These are phyloP conservation scores for Solanum hybrid DNA, from an alignment of 305 asterid species.

Conservation along the genomic window DNA sequence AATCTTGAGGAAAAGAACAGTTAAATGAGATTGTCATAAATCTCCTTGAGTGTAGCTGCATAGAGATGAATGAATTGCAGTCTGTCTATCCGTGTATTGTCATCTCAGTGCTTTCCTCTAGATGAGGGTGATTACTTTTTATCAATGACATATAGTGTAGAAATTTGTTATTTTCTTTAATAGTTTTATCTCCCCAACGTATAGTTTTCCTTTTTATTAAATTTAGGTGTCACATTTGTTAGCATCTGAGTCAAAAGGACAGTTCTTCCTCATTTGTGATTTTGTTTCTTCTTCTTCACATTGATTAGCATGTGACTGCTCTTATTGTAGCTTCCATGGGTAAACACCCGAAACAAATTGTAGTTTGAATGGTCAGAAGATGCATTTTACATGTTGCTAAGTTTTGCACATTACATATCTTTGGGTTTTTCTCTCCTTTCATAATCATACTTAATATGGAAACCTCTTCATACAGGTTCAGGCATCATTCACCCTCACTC, in stretches of 20 bases:
- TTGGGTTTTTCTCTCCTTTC: slow-evolving; percentile 1
- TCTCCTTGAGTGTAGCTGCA: neutral
- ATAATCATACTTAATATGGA: neutral
- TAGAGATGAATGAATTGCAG: neutral
- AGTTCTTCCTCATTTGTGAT: neutral
- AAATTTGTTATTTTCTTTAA: neutral
- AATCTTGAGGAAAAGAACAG: neutral
- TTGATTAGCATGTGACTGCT: neutral
- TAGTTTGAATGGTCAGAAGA: slow-evolving; percentile 4
- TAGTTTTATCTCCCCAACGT: neutral
- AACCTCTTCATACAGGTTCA: slow-evolving; percentile 62
- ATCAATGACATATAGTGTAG: neutral
- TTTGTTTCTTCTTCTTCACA: neutral
- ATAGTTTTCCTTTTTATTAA: neutral
- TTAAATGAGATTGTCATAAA: neutral
- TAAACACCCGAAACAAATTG: neutral
- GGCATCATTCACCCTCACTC: slow-evolving; percentile 71
- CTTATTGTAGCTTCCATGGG: neutral
- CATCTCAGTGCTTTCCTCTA: neutral
- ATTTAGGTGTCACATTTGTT: neutral
- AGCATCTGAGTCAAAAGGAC: neutral
- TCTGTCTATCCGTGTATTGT: neutral
- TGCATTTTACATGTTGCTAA: neutral
- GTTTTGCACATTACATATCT: neutral
- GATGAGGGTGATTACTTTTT: neutral